Percentiles rank a stretch among this genome's conserved stretches.
Evolutionary conservation across 2,329 filamentous ascomycete species (phyloP).

Genomic region (Pseudogymnoascus sp.): DNA sequence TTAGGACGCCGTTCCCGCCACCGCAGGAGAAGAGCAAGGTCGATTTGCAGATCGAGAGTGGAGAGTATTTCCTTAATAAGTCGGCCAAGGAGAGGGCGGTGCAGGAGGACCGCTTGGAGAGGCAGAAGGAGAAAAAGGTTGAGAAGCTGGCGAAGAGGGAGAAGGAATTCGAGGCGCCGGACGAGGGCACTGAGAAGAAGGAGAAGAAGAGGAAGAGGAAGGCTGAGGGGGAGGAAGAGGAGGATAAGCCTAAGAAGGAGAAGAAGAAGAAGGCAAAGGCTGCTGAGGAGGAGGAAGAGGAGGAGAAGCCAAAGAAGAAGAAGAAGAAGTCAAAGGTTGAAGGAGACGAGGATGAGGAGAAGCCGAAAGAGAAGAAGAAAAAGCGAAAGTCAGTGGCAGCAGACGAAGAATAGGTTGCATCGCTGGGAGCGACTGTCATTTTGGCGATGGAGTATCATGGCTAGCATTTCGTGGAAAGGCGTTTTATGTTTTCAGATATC

Average conservation of each 20-base stretch:
- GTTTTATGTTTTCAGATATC: slow-evolving; percentile 10
- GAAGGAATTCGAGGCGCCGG: slow-evolving; percentile 79
- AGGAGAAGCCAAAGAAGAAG: slow-evolving; percentile 46
- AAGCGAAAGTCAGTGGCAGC: slow-evolving; percentile 12
- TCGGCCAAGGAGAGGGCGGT: slow-evolving; percentile 80
- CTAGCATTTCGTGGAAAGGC: neutral
- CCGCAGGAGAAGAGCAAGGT: slow-evolving; percentile 98
- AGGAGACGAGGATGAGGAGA: slow-evolving; percentile 13
- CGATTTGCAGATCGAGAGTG: slow-evolving; percentile 93
- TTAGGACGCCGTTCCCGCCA: slow-evolving; percentile 94
- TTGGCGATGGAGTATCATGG: slow-evolving; percentile 10
- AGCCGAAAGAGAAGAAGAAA: slow-evolving; percentile 14
- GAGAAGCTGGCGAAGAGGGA: slow-evolving; percentile 81
- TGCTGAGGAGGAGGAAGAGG: slow-evolving; percentile 20
- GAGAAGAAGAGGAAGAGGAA: slow-evolving; percentile 46
- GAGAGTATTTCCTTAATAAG: slow-evolving; percentile 93
- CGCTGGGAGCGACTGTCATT: slow-evolving; percentile 4
- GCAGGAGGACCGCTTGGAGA: slow-evolving; percentile 72
- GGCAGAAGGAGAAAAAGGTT: slow-evolving; percentile 79
- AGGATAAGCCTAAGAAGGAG: slow-evolving; percentile 14
- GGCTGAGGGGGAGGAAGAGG: slow-evolving; percentile 19
- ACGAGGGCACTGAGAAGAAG: slow-evolving; percentile 55
- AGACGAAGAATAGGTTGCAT: slow-evolving; percentile 20
- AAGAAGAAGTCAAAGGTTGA: slow-evolving; percentile 29
- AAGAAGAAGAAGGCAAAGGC: slow-evolving; percentile 7